Evolutionary conservation across 495 filamentous ascomycete genomes (phyloP).

Genomic region (Rostrohypoxylon terebratum): DNA sequence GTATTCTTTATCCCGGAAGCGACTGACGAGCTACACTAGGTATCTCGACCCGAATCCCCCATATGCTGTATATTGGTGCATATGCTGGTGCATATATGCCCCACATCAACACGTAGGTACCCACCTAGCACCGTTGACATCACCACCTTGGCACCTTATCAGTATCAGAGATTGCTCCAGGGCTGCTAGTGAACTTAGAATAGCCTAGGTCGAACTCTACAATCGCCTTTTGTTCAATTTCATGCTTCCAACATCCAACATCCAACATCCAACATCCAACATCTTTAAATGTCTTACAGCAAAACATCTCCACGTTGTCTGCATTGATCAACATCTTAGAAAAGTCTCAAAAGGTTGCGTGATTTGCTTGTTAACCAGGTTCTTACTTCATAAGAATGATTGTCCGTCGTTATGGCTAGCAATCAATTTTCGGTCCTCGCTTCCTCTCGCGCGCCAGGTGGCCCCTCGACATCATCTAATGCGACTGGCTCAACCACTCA

Average conservation of each 20-base stretch:
- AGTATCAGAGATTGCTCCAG: conserved; percentile 11
- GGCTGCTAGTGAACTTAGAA: conserved; percentile 15
- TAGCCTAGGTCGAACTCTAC: conserved; percentile 12
- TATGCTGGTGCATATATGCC: conserved; percentile 10
- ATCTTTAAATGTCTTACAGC: not conserved
- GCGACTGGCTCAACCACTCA: conserved; percentile 35
- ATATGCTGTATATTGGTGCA: no score
- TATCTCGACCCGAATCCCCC: conserved; percentile 19
- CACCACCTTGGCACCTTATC: conserved; percentile 32
- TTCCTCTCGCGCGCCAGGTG: conserved; percentile 30
- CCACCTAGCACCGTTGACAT: conserved; percentile 38
- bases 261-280: no score
- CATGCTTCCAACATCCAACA: not conserved
- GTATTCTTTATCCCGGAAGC: not conserved
- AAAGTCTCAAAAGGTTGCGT: not conserved
- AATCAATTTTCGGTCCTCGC: conserved; percentile 47
- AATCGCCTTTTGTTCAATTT: not conserved
- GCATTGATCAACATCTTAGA: not conserved
- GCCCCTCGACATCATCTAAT: conserved; percentile 36
- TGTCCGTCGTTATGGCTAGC: conserved; percentile 41
- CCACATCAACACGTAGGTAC: conserved; percentile 30
- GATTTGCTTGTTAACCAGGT: not conserved
- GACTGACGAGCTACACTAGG: conserved; percentile 26
- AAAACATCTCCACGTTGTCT: conserved; percentile 2
- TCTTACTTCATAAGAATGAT: conserved; percentile 21